Evolutionary conservation across 225 moss, liverwort and hornwort species (phyloP), one percentile per base, ranked within the genome.

Genomic region (Rhytidiadelphus loreus): DNA sequence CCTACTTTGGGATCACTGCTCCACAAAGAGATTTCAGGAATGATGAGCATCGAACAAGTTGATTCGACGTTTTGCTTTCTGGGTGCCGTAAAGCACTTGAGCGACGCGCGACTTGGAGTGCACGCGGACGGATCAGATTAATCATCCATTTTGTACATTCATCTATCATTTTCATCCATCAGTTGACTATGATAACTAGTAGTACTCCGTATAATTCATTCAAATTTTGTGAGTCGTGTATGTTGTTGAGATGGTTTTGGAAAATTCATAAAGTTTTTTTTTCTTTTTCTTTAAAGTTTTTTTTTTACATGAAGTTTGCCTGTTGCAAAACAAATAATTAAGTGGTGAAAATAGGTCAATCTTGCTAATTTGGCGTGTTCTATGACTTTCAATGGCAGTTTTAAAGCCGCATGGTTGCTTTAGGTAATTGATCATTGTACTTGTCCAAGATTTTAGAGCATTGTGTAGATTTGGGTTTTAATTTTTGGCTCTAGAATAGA

Each of bases 381-480:
- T 9, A 14, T 8, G 1, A 22, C 13, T 52, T 35, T n/a, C n/a
- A n/a, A n/a, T 76, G 23, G 23, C 35, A 52, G 3, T 76, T 50
- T 75, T 33, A 7, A 19, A 11, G 30, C 4, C 5, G 1, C 3
- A 30, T 0, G 0, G 4, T 1, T 73, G 1, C 30, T 7, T 16
- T 46, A 73, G 2, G 3, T 30, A 46, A 44, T n/a, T n/a, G n/a
- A n/a, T 28, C 7, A 73, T 30, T 48, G 18, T 19, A 48, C 7
- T 19, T 48, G 7, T 74, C 4, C 2, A 46, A 46, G 19, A 29
- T 30, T 18, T 30, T 19, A 11, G 74, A 74, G 12, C 0, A 12
- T 19, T 32, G 0, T 33, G 75, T 33, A 21, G 30, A 50, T 50
- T 75, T 75, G 33, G 13, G 1, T 50, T 50, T 33, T 12, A 50